Conservation (phyloP, 1,284 basidiomycete genomes). For the Trichosporon ovoides region DNA sequence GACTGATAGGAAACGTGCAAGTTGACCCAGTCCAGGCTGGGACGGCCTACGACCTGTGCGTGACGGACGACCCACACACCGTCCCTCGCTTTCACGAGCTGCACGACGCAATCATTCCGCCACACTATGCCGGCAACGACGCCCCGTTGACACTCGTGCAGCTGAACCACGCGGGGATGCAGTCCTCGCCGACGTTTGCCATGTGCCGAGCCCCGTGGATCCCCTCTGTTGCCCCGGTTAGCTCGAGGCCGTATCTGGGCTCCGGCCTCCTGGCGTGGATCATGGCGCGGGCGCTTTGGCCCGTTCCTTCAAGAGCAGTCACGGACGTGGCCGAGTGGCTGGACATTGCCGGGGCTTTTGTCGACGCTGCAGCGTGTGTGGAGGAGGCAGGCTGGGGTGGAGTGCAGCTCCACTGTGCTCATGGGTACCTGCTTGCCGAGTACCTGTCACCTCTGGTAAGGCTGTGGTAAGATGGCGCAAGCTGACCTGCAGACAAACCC, state of each 20-base stretch:
- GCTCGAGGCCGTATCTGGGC: conserved; percentile 52
- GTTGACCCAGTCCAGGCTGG: conserved; percentile 67
- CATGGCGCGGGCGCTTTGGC: conserved; percentile 59
- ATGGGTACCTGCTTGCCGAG: conserved; percentile 81
- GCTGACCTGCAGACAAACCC: conserved; percentile 59
- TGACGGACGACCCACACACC: conserved; percentile 52
- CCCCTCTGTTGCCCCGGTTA: conserved; percentile 67
- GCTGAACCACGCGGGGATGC: conserved; percentile 78
- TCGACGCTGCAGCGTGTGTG: conserved; percentile 64
- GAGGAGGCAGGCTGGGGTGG: conserved; percentile 77
- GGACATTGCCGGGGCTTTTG: conserved; percentile 61
- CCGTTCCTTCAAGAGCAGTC: conserved; percentile 54
- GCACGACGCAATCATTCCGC: conserved; percentile 55
- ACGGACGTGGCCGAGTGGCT: conserved; percentile 57
- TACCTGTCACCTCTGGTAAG: conserved; percentile 73
- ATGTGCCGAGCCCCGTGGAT: conserved; percentile 35
- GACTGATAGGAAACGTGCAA: conserved; percentile 65
- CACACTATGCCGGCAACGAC: background rate
- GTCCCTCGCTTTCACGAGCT: conserved; percentile 55
- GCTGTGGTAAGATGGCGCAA: background rate
- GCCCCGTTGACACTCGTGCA: conserved; percentile 58
- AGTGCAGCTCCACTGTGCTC: conserved; percentile 78
- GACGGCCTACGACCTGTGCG: conserved; percentile 70
- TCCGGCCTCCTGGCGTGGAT: conserved; percentile 49
- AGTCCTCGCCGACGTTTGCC: conserved; percentile 58